A percentile compares a stretch with the other conserved stretches of the same genome.
phyloP scores from a whole-genome alignment of 345 rosid species.

The Ailanthus altissimus region DNA sequence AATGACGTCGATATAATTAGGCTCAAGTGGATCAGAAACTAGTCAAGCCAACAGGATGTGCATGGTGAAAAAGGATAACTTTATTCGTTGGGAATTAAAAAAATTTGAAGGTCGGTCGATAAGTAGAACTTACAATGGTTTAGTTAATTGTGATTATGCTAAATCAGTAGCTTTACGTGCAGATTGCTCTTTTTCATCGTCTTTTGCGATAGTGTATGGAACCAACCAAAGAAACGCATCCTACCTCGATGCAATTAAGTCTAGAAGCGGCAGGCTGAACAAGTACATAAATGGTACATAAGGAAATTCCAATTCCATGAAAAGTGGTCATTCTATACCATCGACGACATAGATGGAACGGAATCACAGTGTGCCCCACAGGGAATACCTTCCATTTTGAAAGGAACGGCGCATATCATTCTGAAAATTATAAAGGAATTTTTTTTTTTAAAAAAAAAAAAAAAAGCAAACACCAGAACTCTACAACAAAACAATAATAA shows the following conservation, averaged over 20 bases:
- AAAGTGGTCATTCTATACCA: not conserved
- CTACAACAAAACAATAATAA: slow-evolving; percentile 28
- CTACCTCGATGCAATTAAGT: no score
- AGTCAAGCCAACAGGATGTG: not conserved
- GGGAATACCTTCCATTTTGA: slow-evolving; percentile 18
- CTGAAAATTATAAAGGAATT: not conserved
- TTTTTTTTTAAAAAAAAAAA: no score
- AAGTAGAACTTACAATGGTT: no score
- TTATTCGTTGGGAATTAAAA: no score
- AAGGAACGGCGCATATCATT: not conserved
- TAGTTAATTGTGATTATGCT: not conserved
- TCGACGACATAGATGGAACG: no score
- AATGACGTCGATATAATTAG: not conserved
- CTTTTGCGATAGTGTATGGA: not conserved
- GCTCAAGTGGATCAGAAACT: not conserved
- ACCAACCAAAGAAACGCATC: not conserved
- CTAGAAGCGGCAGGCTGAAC: no score
- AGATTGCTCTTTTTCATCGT: not conserved
- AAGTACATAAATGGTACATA: no score
- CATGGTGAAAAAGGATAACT: not conserved
- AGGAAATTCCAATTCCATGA: not conserved
- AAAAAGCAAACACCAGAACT: slow-evolving; percentile 10
- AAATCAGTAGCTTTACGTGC: not conserved
- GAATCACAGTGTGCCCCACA: no score
- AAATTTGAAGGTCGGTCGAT: no score